Evolutionary conservation across 140 eudicot species (phyloP), one percentile per base, ranked within the genome.

Genomic region (Oenanthe javanica): DNA sequence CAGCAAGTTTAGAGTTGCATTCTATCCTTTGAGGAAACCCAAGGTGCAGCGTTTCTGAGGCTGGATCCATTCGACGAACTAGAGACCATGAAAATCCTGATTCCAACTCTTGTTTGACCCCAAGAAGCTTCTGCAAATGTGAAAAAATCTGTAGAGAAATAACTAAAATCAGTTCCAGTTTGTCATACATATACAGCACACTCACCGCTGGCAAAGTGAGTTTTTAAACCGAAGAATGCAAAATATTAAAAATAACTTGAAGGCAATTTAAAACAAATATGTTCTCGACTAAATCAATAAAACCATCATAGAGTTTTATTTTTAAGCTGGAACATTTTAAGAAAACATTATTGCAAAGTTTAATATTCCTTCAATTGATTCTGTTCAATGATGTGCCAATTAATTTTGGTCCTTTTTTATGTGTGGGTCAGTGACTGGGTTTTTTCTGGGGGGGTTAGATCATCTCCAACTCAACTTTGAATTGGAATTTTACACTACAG

Each of bases 1-100:
- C 91, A 82, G 98, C 98, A 57, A 96, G 88, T 88, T 96, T 96
- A 48, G 99, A 90, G 85, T 96, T 96, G 90, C 98, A 91, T 84
- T 96, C 99, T 84, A 93, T 96, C 81, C 83, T 93, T 75, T 87
- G 92, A 74, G 97, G 70, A 73, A 84, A 84, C 75, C 90, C 96
- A 67, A 78, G 85, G 42, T 84, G 89, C 19, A 89, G 80, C 1
- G 80, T 36, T 84, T 93, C 98, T 71, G 90, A 81, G 54, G 84
- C 86, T 31, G 86, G 54, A 83, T 91, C 91, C 43, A 90, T 84
- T 71, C 98, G 84, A 82, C 84, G 96, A 81, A 96, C 82, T 54
- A 96, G 84, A 84, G 96, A 86, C 99, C 99, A 96, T 49, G 96
- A 87, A 23, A 88, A 86, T 87, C 98, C 99, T 0, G 85, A 90